Evolutionary conservation across 768 basidiomycete species (phyloP).

Genomic region (Xerocomellus intermedius): DNA sequence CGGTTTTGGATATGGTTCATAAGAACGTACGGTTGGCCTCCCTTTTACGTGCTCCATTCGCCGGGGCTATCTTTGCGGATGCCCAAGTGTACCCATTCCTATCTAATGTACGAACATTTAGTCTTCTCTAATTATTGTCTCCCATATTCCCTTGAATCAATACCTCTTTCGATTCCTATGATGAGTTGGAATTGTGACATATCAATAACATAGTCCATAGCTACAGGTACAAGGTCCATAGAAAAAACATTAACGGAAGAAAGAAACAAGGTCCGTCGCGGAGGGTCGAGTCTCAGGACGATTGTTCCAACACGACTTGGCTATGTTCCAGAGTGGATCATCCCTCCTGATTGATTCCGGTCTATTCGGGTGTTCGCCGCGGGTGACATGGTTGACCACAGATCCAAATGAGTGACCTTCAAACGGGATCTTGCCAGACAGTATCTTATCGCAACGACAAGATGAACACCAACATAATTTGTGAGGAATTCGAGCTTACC

Average conservation of each 20-base stretch:
- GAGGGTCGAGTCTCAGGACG: slow-evolving; percentile 13
- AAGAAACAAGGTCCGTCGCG: slow-evolving; percentile 2
- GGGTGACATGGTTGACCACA: neutral
- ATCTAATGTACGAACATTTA: slow-evolving; percentile 20
- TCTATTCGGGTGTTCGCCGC: neutral
- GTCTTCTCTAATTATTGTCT: slow-evolving; percentile 19
- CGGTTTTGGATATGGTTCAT: slow-evolving; percentile 3
- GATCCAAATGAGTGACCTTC: neutral
- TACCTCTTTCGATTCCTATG: neutral
- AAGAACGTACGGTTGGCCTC: neutral
- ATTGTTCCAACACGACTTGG: slow-evolving; percentile 8
- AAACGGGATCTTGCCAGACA: slow-evolving; percentile 19
- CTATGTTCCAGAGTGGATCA: slow-evolving; percentile 16
- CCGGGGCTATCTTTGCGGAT: slow-evolving; percentile 3
- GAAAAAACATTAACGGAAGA: neutral
- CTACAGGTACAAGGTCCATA: neutral
- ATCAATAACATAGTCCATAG: neutral
- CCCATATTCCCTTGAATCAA: slow-evolving; percentile 3
- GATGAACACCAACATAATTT: neutral
- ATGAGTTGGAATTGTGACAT: neutral
- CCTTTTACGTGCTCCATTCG: neutral
- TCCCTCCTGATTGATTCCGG: slow-evolving; percentile 3
- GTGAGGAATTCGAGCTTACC: slow-evolving; percentile 10
- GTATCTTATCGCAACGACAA: slow-evolving; percentile 12
- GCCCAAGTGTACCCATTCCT: slow-evolving; percentile 6